Conservation (phyloP, 2,329 filamentous ascomycete genomes). For the Boeremia lycopersici region DNA sequence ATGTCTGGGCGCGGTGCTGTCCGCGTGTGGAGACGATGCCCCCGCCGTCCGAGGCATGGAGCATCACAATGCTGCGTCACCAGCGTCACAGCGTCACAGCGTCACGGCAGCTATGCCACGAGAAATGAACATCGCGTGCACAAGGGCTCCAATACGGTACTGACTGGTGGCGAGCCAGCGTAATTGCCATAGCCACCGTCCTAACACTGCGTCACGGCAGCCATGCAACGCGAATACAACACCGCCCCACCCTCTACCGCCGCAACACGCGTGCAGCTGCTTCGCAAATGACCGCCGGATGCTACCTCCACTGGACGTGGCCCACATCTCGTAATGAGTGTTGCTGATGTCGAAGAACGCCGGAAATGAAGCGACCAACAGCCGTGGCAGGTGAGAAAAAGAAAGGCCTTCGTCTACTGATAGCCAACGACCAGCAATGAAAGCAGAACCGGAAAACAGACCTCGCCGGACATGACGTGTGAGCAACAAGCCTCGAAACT, state of each 20-base stretch:
- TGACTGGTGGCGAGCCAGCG: background rate
- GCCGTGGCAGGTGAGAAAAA: slow-evolving; percentile 2
- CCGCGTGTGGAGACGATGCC: slow-evolving; percentile 19
- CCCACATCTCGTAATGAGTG: slow-evolving; percentile 28
- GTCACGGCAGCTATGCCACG: background rate
- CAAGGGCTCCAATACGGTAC: background rate
- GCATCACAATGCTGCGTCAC: background rate
- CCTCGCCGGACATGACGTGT: background rate
- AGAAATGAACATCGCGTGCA: background rate
- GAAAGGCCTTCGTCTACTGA: slow-evolving; percentile 4
- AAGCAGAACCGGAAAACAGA: background rate
- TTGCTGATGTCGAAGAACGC: slow-evolving; percentile 30
- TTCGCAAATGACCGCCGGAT: slow-evolving; percentile 21
- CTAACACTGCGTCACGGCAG: background rate
- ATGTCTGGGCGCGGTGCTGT: slow-evolving; percentile 2
- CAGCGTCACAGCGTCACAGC: background rate
- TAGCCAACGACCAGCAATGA: slow-evolving; percentile 6
- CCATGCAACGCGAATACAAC: slow-evolving; percentile 5
- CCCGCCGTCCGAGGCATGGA: background rate
- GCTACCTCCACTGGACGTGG: slow-evolving; percentile 18
- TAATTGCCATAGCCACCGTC: background rate
- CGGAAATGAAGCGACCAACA: slow-evolving; percentile 14
- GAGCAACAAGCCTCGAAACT: background rate
- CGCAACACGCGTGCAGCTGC: slow-evolving; percentile 18
- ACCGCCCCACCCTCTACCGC: slow-evolving; percentile 18